Base-by-base conservation (phyloP, 2,329 filamentous ascomycete genomes). In the Neopestalotiopsis rosae region DNA sequence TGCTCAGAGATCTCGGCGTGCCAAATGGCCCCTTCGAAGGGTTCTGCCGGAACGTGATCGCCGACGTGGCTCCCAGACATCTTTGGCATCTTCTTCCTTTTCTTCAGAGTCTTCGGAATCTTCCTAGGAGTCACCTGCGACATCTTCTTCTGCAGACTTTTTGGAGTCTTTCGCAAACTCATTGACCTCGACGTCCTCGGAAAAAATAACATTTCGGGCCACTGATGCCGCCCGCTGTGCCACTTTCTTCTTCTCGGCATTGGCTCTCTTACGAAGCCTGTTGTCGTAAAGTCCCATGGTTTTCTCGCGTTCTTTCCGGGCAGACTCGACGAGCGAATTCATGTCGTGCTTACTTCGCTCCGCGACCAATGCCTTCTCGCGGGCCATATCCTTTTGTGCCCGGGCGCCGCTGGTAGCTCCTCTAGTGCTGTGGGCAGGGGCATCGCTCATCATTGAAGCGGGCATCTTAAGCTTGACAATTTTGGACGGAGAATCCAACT, bases 221-320 rank as follows among this genome's bases (percentile, higher is more conserved):
- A 56, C 6, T 20, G 49, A 56, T 20, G 57, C 45, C 49, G 28
- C n/a, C 3, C 14, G 45, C 28, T 56, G 34, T 38, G 34, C 30
- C 20, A 14, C 9, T 30, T 38, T 30, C 28, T 66, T 56, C 14
- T 34, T 57, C 14, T 38, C 14, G 34, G 34, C 34, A 7, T 38
- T 38, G 34, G 34, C 34, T 10, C 34, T 38, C 34, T 38, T 38
- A 38, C 10, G 34, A 10, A 38, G 34, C 63, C 45, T 56, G 13
- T 38, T 28, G 24, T 30, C 28, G n/a, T n/a, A 57, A 7, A 57
- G 24, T n/a, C 14, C 45, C 45, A 66, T 66, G n/a, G 56, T 42
- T 20, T 57, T 57, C 30, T 66, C 63, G 63, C 63, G 63, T n/a
- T 58, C 24, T 12, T 32, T 45, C 40, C 42, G 28, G 62, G 52